Conservation (phyloP, 345 rosid genomes). For the Eucalyptus regnans region DNA sequence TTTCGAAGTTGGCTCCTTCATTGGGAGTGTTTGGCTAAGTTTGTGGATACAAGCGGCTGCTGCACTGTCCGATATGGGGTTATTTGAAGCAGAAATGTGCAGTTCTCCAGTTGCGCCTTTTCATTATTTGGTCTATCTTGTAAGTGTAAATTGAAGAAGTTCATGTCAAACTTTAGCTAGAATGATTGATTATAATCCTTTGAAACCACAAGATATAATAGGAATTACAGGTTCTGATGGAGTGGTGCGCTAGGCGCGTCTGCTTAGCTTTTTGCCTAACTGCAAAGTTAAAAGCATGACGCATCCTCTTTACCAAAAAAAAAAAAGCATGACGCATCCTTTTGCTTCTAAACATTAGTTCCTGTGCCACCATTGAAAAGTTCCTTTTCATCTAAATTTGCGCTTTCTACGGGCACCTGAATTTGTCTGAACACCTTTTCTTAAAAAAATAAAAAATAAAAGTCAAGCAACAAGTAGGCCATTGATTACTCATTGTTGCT, state of each 20-base stretch:
- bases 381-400: neutral
- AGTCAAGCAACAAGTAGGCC: neutral
- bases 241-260: neutral
- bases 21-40: conserved; percentile 76
- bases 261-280: neutral
- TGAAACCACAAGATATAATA: neutral
- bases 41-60: conserved; percentile 93
- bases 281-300: neutral
- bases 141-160: neutral
- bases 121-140: neutral
- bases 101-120: neutral
- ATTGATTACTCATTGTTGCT: neutral
- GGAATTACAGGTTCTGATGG: neutral
- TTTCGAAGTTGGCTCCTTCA: conserved; percentile 55
- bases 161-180: neutral
- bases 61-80: conserved; percentile 77
- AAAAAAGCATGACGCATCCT: neutral
- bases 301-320: neutral
- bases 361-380: neutral
- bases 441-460: neutral
- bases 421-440: neutral
- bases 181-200: neutral
- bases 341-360: neutral
- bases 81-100: conserved; percentile 97
- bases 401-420: neutral